Base-by-base conservation (phyloP, 345 rosid genomes). In the Noccaea bulbosa region DNA sequence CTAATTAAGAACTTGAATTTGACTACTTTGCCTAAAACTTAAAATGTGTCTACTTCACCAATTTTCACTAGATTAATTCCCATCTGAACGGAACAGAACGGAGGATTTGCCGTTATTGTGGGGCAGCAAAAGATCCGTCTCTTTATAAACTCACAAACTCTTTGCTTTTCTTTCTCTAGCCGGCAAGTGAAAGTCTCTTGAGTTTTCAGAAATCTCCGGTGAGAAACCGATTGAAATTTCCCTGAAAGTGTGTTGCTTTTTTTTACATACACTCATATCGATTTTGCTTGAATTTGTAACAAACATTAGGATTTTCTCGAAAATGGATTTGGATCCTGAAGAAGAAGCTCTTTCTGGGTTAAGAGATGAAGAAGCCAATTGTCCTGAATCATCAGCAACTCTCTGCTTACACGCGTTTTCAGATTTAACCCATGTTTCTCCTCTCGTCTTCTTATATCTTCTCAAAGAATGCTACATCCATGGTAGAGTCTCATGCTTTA, bases 371-470 rank as follows among this genome's bases (percentile, higher is more conserved):
- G 41, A 77, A 46, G 65, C 61, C 8, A 44, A 54, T 63, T 54
- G 17, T 58, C 69, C 27, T 14, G 75, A 70, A 40, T 8, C 27
- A 71, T 54, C 51, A 15, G 45, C 78, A 75, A 79, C 85, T 22
- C 34, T 87, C 11, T 79, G 77, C 54, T 59, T 78, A 16, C 97
- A 91, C 77, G 48, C 88, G 4, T 86, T 82, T 56, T 81, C 86
- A 17, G 85, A 91, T 79, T 75, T 91, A 24, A 83, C 85, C 17
- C n/a, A 77, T 70, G 78, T 82, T 32, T 86, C 96, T 47, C 96
- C 97, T 1, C 50, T 86, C 37, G 92, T 91, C 2, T 91, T 91
- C 84, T 67, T 89, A 41, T 84, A 83, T 79, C 96, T 91, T 58
- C 78, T 89, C 77, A 87, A 91, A 80, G 87, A 86, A 79, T 87